Base-by-base conservation (phyloP, 345 rosid genomes). In the Crucihimalaya himalaica region DNA sequence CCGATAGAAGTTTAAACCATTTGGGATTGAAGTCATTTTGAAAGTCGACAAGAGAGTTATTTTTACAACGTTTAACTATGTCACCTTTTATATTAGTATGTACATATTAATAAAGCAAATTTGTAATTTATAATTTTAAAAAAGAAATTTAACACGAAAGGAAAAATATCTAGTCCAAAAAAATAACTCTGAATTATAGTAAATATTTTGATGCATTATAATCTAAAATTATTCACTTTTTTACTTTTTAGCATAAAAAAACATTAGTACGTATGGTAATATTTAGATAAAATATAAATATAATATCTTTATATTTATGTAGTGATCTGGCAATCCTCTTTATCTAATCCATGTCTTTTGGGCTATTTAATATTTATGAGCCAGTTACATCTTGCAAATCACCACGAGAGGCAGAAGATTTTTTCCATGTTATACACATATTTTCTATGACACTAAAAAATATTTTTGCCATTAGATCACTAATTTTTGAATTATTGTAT, bases 1-100 rank as follows among this genome's bases (percentile, higher is more conserved):
- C 37, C n/a, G n/a, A 19, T 37, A 40, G 14, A 59, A 53, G 43
- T 34, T 40, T 10, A 63, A 46, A 28, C 14, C 45, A 35, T 63
- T 70, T 46, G 59, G 59, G n/a, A 53, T 2, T 63, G 71, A 52
- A 61, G 29, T 53, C 79, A 75, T 75, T 60, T 51, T 68, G 34
- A 29, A 68, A 75, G 57, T 58, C 2, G 43, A 57, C 1, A 13
- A 37, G 19, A 37, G 40, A 1, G n/a, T 74, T n/a, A n/a, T 12
- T 20, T 29, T 29, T 40, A 29, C 35, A n/a, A 23, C 11, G 3
- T 16, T 21, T n/a, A 3, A 5, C n/a, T 37, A 12, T 58, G 43
- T 37, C 35, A 39, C 61, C n/a, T 16, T 35, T 66, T 74, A 74
- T 74, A 66, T 19, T 27, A 61, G 35, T 57, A 57, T 5, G n/a